phyloP scores from a whole-genome alignment of 2,329 filamentous ascomycete species.

The Microdochium nivale region DNA sequence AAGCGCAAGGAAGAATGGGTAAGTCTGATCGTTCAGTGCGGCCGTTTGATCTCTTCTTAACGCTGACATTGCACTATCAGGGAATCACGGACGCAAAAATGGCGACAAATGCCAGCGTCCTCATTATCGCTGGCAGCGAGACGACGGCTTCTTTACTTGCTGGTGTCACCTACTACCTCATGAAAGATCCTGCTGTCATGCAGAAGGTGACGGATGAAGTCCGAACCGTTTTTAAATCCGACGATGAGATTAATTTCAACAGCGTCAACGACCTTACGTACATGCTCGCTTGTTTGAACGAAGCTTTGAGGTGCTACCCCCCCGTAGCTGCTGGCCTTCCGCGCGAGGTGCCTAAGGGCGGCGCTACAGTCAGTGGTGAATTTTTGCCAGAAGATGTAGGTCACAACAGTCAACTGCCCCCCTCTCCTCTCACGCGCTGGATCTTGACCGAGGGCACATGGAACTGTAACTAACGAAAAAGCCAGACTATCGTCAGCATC shows the following conservation, averaged over 20 bases:
- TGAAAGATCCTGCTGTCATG: constrained; percentile 23
- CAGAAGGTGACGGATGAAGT: constrained; percentile 28
- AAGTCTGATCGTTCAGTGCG: neutral
- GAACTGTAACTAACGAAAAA: constrained; percentile 7
- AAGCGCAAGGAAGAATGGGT: constrained; percentile 15
- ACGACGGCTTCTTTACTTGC: constrained; percentile 39
- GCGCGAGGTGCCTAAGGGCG: constrained; percentile 14
- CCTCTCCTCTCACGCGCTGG: no score
- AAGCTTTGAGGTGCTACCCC: constrained; percentile 33
- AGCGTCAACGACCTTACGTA: constrained; percentile 25
- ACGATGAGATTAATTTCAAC: constrained; percentile 28
- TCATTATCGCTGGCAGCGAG: constrained; percentile 39
- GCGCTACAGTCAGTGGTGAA: constrained; percentile 13
- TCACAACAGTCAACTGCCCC: neutral
- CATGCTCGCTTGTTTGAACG: constrained; percentile 31
- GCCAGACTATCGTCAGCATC: constrained; percentile 25
- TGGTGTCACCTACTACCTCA: constrained; percentile 28
- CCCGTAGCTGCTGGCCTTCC: constrained; percentile 16
- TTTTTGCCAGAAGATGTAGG: constrained; percentile 17
- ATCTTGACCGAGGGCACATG: neutral
- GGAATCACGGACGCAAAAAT: constrained; percentile 12
- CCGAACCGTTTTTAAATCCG: constrained; percentile 22
- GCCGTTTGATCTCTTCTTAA: neutral
- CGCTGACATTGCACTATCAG: neutral
- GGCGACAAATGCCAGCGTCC: constrained; percentile 14